Conservation (phyloP, 805 yeast genomes). For the Metschnikowia baotianmanensis region DNA sequence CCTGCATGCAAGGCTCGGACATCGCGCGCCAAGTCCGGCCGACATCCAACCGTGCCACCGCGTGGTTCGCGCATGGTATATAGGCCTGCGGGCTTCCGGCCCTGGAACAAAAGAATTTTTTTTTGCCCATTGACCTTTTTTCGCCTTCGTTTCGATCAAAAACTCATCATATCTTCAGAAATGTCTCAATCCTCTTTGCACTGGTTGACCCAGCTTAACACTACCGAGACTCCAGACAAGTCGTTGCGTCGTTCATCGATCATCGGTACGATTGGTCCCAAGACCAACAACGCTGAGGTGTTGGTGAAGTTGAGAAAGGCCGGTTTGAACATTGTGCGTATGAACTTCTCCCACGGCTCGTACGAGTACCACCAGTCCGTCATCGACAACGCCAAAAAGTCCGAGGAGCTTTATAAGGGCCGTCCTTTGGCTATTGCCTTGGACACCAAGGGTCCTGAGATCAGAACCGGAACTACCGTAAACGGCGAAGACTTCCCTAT, state of each 20-base stretch:
- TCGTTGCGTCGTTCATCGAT: constrained; percentile 91
- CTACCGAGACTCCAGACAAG: constrained; percentile 69
- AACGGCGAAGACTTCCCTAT: constrained; percentile 81
- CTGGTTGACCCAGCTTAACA: constrained; percentile 82
- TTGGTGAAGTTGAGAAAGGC: constrained; percentile 90
- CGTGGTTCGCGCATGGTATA: constrained; percentile 3
- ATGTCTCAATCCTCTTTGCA: constrained; percentile 53
- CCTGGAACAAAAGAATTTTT: not conserved
- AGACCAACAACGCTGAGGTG: constrained; percentile 86
- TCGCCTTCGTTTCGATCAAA: not conserved
- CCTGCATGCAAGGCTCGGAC: constrained; percentile 15
- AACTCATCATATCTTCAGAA: too few species aligned
- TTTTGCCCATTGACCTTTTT: not conserved
- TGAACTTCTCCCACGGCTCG: constrained; percentile 99
- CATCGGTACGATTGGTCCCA: constrained; percentile 99
- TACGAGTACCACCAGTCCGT: constrained; percentile 97
- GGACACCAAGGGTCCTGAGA: constrained; percentile 99
- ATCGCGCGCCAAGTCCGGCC: constrained; percentile 24
- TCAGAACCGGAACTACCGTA: constrained; percentile 94
- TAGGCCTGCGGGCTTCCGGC: constrained; percentile 12
- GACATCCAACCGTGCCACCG: constrained; percentile 26
- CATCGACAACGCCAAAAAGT: constrained; percentile 92
- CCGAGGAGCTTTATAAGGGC: constrained; percentile 86
- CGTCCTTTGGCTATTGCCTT: constrained; percentile 98
- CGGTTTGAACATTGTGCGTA: constrained; percentile 95